Evolutionary conservation across 1,139 yeast genomes (phyloP).

Genomic region (Debaryomyces singareniensis): DNA sequence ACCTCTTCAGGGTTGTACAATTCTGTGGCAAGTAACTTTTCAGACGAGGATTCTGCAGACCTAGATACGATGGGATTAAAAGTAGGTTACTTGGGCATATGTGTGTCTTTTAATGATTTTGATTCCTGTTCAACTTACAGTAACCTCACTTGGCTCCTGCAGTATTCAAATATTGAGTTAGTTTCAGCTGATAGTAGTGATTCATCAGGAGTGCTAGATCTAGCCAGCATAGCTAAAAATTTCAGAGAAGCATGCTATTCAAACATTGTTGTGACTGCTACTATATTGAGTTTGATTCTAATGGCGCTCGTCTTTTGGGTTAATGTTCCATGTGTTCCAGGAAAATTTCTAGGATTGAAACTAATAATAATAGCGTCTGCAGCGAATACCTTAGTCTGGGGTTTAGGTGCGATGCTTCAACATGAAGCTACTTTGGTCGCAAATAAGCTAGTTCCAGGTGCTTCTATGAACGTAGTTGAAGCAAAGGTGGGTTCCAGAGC

Average conservation of each 20-base stretch:
- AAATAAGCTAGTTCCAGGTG: constrained; percentile 33
- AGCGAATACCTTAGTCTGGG: constrained; percentile 48
- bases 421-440: constrained; percentile 54
- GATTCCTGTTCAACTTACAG: constrained; percentile 27
- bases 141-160: constrained; percentile 15
- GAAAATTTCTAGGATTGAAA: constrained; percentile 25
- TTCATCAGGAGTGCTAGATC: constrained; percentile 23
- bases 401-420: constrained; percentile 63
- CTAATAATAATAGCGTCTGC: constrained; percentile 30
- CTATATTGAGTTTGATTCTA: constrained; percentile 37
- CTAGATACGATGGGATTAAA: constrained; percentile 29
- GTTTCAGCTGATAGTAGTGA: constrained; percentile 14
- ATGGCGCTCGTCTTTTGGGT: constrained; percentile 37
- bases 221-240: constrained; percentile 32
- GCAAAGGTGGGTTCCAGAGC: constrained; percentile 50
- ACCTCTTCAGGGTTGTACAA: constrained; percentile 30
- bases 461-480: constrained; percentile 46
- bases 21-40: constrained; percentile 25
- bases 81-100: constrained; percentile 48
- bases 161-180: constrained; percentile 20
- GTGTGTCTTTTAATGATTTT: constrained; percentile 26
- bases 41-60: constrained; percentile 13
- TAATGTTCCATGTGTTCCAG: constrained; percentile 45
- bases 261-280: constrained; percentile 42
- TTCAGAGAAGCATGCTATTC: constrained; percentile 50